These are phyloP conservation scores for Xylaria longipes DNA, from an alignment of 495 filamentous ascomycete species.

Conservation along the genomic window DNA sequence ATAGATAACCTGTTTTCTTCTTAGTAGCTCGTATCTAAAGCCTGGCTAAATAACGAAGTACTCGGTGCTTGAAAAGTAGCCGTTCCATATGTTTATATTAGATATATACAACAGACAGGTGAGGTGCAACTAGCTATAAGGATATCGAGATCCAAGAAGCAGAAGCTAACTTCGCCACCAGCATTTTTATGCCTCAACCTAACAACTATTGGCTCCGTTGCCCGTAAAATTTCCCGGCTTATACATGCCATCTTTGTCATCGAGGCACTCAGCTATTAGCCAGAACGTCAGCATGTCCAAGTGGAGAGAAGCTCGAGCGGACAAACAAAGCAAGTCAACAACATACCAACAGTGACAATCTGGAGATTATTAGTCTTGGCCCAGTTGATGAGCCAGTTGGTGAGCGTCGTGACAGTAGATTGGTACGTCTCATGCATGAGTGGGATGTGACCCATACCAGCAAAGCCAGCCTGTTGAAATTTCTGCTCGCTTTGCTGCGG, in stretches of 20 bases:
- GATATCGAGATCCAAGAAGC: not conserved
- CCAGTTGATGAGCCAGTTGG: slow-evolving; percentile 61
- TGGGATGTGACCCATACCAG: slow-evolving; percentile 58
- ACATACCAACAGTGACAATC: slow-evolving; percentile 60
- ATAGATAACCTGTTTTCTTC: not conserved
- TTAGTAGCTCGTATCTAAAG: not conserved
- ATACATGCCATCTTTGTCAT: slow-evolving; percentile 54
- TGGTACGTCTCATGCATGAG: slow-evolving; percentile 63
- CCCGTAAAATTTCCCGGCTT: slow-evolving; percentile 47
- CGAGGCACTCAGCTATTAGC: slow-evolving; percentile 55
- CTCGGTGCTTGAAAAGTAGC: not conserved
- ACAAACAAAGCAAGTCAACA: not conserved
- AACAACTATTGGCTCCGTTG: slow-evolving; percentile 35
- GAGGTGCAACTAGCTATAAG: not conserved
- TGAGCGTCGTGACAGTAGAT: slow-evolving; percentile 54
- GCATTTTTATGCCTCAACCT: not conserved
- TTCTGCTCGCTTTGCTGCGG: slow-evolving; percentile 50
- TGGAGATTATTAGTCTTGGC: slow-evolving; percentile 57
- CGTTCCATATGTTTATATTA: not conserved
- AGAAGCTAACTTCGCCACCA: not conserved
- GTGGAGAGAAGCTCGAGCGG: not conserved
- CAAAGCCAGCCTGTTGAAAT: slow-evolving; percentile 53
- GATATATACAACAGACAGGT: not conserved
- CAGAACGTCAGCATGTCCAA: slow-evolving; percentile 28
- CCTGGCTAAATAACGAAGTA: not conserved